Percentiles rank a stretch among this genome's conserved stretches.
phyloP scores from a whole-genome alignment of 768 basidiomycete species.

The Hemileccinum rubropunctum region DNA sequence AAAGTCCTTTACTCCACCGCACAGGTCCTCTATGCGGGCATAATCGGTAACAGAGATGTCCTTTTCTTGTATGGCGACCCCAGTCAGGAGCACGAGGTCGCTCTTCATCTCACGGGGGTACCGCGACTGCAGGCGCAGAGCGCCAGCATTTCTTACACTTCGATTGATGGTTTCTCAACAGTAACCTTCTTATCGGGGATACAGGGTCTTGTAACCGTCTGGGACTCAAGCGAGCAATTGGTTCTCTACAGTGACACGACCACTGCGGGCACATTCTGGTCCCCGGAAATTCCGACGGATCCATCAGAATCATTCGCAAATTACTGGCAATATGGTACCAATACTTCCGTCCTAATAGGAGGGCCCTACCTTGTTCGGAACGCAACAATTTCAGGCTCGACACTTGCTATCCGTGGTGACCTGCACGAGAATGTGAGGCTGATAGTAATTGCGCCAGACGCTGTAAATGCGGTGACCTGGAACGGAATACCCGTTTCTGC shows the following conservation, averaged over 20 bases:
- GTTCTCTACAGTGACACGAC: slow-evolving; percentile 64
- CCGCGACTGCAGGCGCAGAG: slow-evolving; percentile 34
- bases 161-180: slow-evolving; percentile 35
- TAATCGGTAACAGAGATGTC: slow-evolving; percentile 58
- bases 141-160: slow-evolving; percentile 24
- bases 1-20: slow-evolving; percentile 69
- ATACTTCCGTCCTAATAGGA: slow-evolving; percentile 60
- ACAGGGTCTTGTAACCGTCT: slow-evolving; percentile 56
- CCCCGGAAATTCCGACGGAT: slow-evolving; percentile 55
- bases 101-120: slow-evolving; percentile 47
- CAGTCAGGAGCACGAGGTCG: slow-evolving; percentile 52
- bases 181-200: slow-evolving; percentile 57
- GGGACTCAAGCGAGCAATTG: slow-evolving; percentile 65
- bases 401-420: slow-evolving; percentile 66
- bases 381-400: slow-evolving; percentile 45
- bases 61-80: slow-evolving; percentile 61
- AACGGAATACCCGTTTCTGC: slow-evolving; percentile 54
- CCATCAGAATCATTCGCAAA: slow-evolving; percentile 44
- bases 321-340: slow-evolving; percentile 75
- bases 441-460: slow-evolving; percentile 60
- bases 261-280: slow-evolving; percentile 74
- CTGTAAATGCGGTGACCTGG: slow-evolving; percentile 60
- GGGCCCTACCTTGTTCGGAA: slow-evolving; percentile 65
- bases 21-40: slow-evolving; percentile 64
- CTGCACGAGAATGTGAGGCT: slow-evolving; percentile 56